Evolutionary conservation across 345 rosid species (phyloP), one percentile per base, ranked within the genome.

Genomic region (Citrus mangshanensis): DNA sequence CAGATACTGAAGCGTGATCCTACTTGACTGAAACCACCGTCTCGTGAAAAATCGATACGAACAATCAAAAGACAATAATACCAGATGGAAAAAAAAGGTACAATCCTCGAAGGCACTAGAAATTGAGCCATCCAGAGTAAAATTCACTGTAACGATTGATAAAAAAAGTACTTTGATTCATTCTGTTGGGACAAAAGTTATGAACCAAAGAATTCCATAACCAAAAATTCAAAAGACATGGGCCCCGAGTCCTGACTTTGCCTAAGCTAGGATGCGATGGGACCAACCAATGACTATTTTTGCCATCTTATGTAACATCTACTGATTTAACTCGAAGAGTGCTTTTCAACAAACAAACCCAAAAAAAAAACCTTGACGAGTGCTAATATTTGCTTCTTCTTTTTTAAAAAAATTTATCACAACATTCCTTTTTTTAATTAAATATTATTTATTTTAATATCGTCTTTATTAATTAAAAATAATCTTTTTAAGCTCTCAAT

Each of bases 181-280:
- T 38, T 24, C 27, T 25, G 34, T 7, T 21, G 6, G 51, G 22
- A 63, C 10, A 63, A 51, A 32, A 68, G 12, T 0, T 9, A 24
- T 2, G 59, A 35, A 35, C 24, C 35, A 65, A 76, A 30, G 37
- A 75, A 24, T 64, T 51, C 25, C 55, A 18, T 21, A 24, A 72
- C 66, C 56, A 51, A 24, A 46, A 63, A 24, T 68, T 60, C 70
- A 74, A 49, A 74, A 51, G 75, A 60, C 56, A 66, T 54, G 73
- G 77, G 49, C 25, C 25, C 27, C 18, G 27, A 9, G 5, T 60
- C 35, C 80, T 16, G 32, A 59, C 13, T 16, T 16, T 67, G 28
- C 7, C 16, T 8, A 28, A 22, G 42, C 40, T 19, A 21, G 28
- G 74, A 34, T 56, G 5, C 12, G 34, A 59, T 59, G 32, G 75